Base-by-base conservation (phyloP, 208 protist species). In the Plasmodiophora brassicae region DNA sequence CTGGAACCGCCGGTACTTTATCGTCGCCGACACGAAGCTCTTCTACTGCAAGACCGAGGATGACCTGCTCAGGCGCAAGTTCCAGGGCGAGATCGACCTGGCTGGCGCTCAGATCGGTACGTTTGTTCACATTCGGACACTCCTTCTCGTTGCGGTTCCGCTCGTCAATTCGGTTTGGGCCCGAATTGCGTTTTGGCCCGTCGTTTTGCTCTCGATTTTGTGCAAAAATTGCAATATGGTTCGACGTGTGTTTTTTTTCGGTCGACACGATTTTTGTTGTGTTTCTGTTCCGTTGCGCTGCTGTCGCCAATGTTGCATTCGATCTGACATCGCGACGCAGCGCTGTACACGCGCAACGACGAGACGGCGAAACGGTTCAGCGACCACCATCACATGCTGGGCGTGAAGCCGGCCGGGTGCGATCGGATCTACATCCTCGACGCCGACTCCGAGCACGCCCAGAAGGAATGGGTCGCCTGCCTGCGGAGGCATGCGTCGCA, bases 1-100 rank as follows among this genome's bases (percentile, higher is more conserved):
- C 41, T 78, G 65, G 65, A 78, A 78, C n/a, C 65, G 65, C 32
- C 65, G 65, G 10, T 78, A 78, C 41, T 78, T 78, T 78, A 38
- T 32, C 5, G 65, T 78, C 20, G 65, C n/a, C 65, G 65, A 38
- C 20, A 38, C 65, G 5, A 78, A 5, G 41, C 32, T 78, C 32
- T 78, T 78, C 41, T 78, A 78, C n/a, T 44, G 65, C n/a, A 78
- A 78, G 41, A 78, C 14, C n/a, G 65, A 78, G n/a, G 65, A 78
- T 38, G 65, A 78, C 41, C 20, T 78, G n/a, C n/a, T 44, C 20
- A 78, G 41, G 41, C 32, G 65, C 10, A 78, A 78, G 65, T 78
- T 78, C n/a, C 5, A 32, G 32, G 65, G 65, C 20, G 65, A 78
- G 65, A 78, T 78, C n/a, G 5, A 14, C 20, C 65, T 78, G 10